These are phyloP conservation scores for Pyrenochaeta sp. DNA, from an alignment of 2,329 filamentous ascomycete genomes.

Conservation along the genomic window DNA sequence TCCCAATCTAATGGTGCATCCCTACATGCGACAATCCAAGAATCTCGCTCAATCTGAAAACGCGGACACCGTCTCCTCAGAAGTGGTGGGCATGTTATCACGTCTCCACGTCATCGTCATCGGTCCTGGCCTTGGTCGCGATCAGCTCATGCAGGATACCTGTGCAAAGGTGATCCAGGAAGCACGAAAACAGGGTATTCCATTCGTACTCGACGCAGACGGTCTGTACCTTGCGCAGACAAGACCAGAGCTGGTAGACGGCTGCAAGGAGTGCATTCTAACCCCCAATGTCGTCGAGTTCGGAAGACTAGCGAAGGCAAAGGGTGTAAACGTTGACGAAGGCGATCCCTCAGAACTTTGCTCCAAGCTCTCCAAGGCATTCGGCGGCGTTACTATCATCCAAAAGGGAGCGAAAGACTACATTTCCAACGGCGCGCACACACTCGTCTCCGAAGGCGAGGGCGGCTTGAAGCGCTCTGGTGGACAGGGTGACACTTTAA, in stretches of 20 bases:
- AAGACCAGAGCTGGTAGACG: slow-evolving; percentile 77
- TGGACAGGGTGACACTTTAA: slow-evolving; percentile 94
- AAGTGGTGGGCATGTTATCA: slow-evolving; percentile 80
- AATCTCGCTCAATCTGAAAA: slow-evolving; percentile 64
- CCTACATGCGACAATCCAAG: slow-evolving; percentile 83
- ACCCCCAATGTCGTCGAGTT: slow-evolving; percentile 98
- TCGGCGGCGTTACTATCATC: slow-evolving; percentile 89
- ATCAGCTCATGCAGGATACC: slow-evolving; percentile 88
- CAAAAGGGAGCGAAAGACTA: slow-evolving; percentile 87
- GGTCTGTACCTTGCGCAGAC: slow-evolving; percentile 81
- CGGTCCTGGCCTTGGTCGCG: slow-evolving; percentile 89
- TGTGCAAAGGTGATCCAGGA: slow-evolving; percentile 80
- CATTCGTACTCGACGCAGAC: slow-evolving; percentile 92
- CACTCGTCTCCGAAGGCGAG: slow-evolving; percentile 76
- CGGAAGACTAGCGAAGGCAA: slow-evolving; percentile 76
- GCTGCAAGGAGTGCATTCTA: slow-evolving; percentile 84
- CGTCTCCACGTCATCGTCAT: slow-evolving; percentile 93
- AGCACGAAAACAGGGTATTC: slow-evolving; percentile 74
- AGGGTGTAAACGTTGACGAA: slow-evolving; percentile 70
- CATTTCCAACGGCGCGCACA: slow-evolving; percentile 80
- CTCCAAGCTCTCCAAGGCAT: slow-evolving; percentile 73
- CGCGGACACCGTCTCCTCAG: slow-evolving; percentile 69
- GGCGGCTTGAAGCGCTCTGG: slow-evolving; percentile 91
- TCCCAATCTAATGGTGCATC: slow-evolving; percentile 98
- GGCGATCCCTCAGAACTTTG: slow-evolving; percentile 67